Percentiles rank a stretch among this genome's conserved stretches.
Conservation (phyloP, 2,329 filamentous ascomycete genomes). For the Cercospora sesami region DNA sequence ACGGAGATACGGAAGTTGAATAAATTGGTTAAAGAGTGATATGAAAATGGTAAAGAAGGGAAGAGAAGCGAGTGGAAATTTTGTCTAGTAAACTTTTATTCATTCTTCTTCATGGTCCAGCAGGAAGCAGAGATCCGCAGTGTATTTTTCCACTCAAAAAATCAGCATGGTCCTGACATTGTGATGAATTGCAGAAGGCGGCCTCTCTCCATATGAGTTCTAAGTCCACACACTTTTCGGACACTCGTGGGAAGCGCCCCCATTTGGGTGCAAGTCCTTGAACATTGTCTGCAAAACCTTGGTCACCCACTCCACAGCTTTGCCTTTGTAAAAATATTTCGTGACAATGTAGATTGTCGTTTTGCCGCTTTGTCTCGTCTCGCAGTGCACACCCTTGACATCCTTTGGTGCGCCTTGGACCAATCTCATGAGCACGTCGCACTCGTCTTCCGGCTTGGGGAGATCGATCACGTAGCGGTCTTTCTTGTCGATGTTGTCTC, state of each 20-base stretch:
- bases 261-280: background rate
- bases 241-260: background rate
- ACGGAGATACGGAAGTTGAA: conserved; percentile 64
- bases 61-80: background rate
- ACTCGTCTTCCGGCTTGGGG: background rate
- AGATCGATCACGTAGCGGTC: background rate
- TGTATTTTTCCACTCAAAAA: too few species aligned
- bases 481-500: background rate
- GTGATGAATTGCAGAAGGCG: background rate
- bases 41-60: background rate
- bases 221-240: background rate
- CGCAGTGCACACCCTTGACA: background rate
- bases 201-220: background rate
- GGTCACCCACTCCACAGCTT: background rate
- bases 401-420: background rate
- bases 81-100: background rate
- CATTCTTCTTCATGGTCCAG: background rate
- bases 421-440: background rate
- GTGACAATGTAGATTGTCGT: background rate
- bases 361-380: background rate
- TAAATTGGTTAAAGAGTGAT: conserved; percentile 32
- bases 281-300: background rate
- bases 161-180: background rate
- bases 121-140: too few species aligned
- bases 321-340: background rate